Evolutionary conservation across 2,329 filamentous ascomycete species (phyloP).

Genomic region (Cladosporium oxysporum): DNA sequence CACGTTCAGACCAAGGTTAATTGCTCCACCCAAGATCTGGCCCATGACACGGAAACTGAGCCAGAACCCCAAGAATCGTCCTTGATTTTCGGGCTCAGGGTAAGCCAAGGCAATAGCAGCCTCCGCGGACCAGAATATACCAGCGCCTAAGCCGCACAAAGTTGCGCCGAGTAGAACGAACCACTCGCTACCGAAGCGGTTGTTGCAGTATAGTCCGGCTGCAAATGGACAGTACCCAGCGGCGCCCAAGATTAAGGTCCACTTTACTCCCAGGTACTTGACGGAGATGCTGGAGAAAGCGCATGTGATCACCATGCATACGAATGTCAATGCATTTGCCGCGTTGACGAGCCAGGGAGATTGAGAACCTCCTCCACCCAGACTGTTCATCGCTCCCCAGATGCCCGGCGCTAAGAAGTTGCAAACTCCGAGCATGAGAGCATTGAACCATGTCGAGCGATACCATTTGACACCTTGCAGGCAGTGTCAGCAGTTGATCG

Average conservation of each 20-base stretch:
- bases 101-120: constrained; percentile 72
- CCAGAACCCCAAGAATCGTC: constrained; percentile 68
- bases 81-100: constrained; percentile 68
- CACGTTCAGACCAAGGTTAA: constrained; percentile 68
- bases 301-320: constrained; percentile 71
- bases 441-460: constrained; percentile 71
- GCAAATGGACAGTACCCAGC: constrained; percentile 71
- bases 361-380: constrained; percentile 68
- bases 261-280: constrained; percentile 69
- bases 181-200: constrained; percentile 69
- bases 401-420: constrained; percentile 71
- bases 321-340: constrained; percentile 71
- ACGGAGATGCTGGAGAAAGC: constrained; percentile 66
- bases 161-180: constrained; percentile 68
- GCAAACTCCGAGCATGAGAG: constrained; percentile 69
- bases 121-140: constrained; percentile 75
- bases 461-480: constrained; percentile 52
- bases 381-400: constrained; percentile 69
- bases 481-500: not conserved
- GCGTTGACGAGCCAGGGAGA: constrained; percentile 68
- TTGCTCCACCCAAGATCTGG: constrained; percentile 70
- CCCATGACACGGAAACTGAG: constrained; percentile 62
- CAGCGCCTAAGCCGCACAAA: constrained; percentile 68
- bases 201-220: constrained; percentile 71
- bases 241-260: constrained; percentile 68